phyloP scores from a whole-genome alignment of 2,329 filamentous ascomycete genomes.

The Arthrobotrys sinensis region DNA sequence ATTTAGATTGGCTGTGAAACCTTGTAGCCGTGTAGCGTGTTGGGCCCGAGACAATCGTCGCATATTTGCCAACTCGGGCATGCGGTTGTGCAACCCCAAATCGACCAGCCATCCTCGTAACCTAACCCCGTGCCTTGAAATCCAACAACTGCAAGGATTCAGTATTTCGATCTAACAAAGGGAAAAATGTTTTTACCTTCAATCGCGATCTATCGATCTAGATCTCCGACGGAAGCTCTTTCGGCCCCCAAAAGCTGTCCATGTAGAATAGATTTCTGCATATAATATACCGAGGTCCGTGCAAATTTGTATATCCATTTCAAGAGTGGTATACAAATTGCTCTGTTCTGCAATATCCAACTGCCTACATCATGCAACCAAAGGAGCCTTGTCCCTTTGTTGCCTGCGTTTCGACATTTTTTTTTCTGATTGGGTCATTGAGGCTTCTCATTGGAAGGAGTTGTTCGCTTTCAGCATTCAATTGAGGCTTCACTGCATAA shows the following conservation, averaged over 20 bases:
- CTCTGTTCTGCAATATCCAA: slow-evolving; percentile 11
- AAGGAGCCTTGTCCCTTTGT: background rate
- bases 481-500: slow-evolving; percentile 10
- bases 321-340: background rate
- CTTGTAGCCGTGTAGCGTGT: slow-evolving; percentile 10
- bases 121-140: background rate
- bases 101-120: slow-evolving; percentile 10
- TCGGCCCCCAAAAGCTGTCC: background rate
- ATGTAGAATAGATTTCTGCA: background rate
- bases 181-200: background rate
- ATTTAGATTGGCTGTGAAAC: slow-evolving; percentile 1
- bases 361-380: slow-evolving; percentile 3
- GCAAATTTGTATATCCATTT: background rate
- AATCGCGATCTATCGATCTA: background rate
- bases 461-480: background rate
- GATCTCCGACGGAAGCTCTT: background rate
- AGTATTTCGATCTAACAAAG: background rate
- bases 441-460: slow-evolving; percentile 2
- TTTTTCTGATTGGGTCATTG: slow-evolving; percentile 5
- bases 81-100: slow-evolving; percentile 21
- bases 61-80: slow-evolving; percentile 21
- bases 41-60: background rate
- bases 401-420: background rate
- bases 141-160: background rate
- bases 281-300: background rate